phyloP scores from a whole-genome alignment of 2,329 filamentous ascomycete species.

The Whalleya microplaca region DNA sequence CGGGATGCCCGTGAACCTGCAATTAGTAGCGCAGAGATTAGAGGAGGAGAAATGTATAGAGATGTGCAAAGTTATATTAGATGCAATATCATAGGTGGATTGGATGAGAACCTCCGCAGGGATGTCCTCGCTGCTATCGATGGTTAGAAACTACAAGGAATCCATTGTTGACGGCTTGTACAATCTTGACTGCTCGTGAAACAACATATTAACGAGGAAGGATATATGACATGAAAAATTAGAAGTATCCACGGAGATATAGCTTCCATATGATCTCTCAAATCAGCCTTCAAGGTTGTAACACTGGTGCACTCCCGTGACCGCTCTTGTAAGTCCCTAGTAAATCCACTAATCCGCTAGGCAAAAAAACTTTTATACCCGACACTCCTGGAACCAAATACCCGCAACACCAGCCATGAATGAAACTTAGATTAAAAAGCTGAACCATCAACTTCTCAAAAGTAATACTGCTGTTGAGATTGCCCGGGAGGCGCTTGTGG shows the following conservation, averaged over 20 bases:
- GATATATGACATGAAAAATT: not conserved
- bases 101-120: not conserved
- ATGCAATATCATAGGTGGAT: constrained; percentile 26
- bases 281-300: not conserved
- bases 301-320: not conserved
- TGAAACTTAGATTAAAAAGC: not conserved
- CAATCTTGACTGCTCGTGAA: not conserved
- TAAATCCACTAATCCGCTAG: not conserved
- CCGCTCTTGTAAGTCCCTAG: not conserved
- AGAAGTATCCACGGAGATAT: not conserved
- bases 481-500: constrained; percentile 63
- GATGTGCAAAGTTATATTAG: constrained; percentile 35
- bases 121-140: not conserved
- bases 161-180: not conserved
- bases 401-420: not conserved
- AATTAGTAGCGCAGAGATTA: constrained; percentile 44
- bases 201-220: too few relatives aligned
- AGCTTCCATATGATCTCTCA: too few relatives aligned
- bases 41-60: constrained; percentile 40
- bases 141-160: not conserved
- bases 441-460: constrained; percentile 37
- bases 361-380: not conserved
- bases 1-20: constrained; percentile 48
- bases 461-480: constrained; percentile 60
- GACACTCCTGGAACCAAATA: not conserved